Percentiles rank a stretch among this genome's conserved stretches.
These are phyloP conservation scores for Pyrenochaeta sp. DNA, from an alignment of 2,329 filamentous ascomycete species.

Conservation along the genomic window DNA sequence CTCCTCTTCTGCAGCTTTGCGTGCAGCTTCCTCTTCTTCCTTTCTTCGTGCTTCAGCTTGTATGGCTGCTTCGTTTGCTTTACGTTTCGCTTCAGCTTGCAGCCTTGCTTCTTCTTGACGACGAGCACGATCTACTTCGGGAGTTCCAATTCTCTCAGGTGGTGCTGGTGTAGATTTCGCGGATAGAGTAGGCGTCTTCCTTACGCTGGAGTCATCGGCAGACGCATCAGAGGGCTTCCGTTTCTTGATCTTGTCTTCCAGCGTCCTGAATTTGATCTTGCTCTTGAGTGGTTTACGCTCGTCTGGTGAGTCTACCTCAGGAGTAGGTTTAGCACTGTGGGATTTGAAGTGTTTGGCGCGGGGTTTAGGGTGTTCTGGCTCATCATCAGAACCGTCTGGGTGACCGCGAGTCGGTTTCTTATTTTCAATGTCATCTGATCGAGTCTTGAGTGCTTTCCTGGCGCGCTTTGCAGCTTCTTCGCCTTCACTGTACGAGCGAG, in stretches of 20 bases:
- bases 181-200: conserved; percentile 44
- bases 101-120: conserved; percentile 44
- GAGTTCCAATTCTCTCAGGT: conserved; percentile 43
- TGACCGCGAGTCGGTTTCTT: conserved; percentile 30
- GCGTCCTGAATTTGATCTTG: conserved; percentile 40
- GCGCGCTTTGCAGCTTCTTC: conserved; percentile 42
- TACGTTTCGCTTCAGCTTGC: conserved; percentile 35
- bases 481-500: conserved; percentile 44
- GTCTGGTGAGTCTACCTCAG: conserved; percentile 45
- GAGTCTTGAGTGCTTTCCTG: conserved; percentile 40
- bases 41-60: conserved; percentile 36
- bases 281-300: conserved; percentile 42
- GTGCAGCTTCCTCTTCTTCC: conserved; percentile 36
- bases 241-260: conserved; percentile 44
- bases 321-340: conserved; percentile 38
- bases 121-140: conserved; percentile 42
- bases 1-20: conserved; percentile 39
- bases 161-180: conserved; percentile 46
- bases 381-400: conserved; percentile 43
- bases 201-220: conserved; percentile 35
- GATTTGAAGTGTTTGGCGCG: conserved; percentile 35
- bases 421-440: conserved; percentile 40
- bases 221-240: conserved; percentile 41
- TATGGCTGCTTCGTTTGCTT: conserved; percentile 27
- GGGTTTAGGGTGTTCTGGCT: conserved; percentile 36